phyloP scores from a whole-genome alignment of 2,329 filamentous ascomycete species.

The Clarireedia sp. region DNA sequence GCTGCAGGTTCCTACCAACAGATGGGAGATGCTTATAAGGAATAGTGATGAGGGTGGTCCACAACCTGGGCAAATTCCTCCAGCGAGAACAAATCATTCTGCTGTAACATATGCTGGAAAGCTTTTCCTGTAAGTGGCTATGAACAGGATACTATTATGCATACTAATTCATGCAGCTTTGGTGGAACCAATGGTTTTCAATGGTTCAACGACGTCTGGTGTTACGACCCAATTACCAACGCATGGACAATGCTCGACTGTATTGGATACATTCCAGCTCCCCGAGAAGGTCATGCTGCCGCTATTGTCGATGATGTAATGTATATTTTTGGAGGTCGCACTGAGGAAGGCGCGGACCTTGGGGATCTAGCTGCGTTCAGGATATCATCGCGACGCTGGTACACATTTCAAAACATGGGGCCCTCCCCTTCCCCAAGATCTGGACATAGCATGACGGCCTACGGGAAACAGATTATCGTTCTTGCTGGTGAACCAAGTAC shows the following conservation, averaged over 20 bases:
- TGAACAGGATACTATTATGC: background rate
- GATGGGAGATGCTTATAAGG: slow-evolving; percentile 86
- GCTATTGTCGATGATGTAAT: slow-evolving; percentile 94
- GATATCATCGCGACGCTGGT: slow-evolving; percentile 83
- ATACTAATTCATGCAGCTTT: slow-evolving; percentile 51
- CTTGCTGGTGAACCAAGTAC: slow-evolving; percentile 92
- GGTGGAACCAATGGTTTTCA: slow-evolving; percentile 91
- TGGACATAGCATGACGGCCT: slow-evolving; percentile 95
- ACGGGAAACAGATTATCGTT: slow-evolving; percentile 86
- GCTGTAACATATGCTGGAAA: slow-evolving; percentile 88
- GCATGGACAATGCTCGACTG: slow-evolving; percentile 85
- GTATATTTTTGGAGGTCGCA: slow-evolving; percentile 97
- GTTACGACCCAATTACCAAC: slow-evolving; percentile 78
- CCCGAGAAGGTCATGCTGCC: slow-evolving; percentile 89
- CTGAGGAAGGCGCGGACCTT: slow-evolving; percentile 84
- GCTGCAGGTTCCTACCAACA: slow-evolving; percentile 80
- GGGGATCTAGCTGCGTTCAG: slow-evolving; percentile 86
- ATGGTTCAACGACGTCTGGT: slow-evolving; percentile 99
- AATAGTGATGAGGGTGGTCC: slow-evolving; percentile 58
- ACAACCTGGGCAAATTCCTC: slow-evolving; percentile 61
- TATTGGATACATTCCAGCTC: slow-evolving; percentile 92
- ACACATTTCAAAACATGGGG: slow-evolving; percentile 99
- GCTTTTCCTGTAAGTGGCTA: slow-evolving; percentile 70
- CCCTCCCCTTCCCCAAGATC: slow-evolving; percentile 88
- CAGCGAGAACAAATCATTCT: slow-evolving; percentile 89